Base-by-base conservation (phyloP, 208 protist species). In the Phytomonas sp. region DNA sequence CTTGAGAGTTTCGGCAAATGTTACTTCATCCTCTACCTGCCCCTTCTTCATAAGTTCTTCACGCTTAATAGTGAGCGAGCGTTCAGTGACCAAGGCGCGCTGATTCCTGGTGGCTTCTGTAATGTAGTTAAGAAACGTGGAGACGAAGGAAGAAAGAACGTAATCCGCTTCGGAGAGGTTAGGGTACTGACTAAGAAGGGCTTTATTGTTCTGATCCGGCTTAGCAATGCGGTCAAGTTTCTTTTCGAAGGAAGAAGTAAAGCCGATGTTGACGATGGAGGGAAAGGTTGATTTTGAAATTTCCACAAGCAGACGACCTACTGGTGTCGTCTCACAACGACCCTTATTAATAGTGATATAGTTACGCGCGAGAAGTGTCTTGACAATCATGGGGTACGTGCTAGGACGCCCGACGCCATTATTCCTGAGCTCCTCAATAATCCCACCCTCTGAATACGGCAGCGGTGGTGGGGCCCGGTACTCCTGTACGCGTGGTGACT, bases 361-460 rank as follows among this genome's bases (percentile, higher is more conserved):
- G 60, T 88, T 85, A 36, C 91, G 86, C 53, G 83, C 76, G 11
- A 94, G 67, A 0, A 96, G 85, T 37, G 88, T 96, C 80, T 93
- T 93, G 31, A 96, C 84, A 59, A 96, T 96, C 77, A 84, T 88
- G 29, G 91, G 88, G 71, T 96, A 96, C n/a, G 91, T 96, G 77
- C 88, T 94, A 30, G 91, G 91, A 30, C 91, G 82, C 20, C 91
- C 91, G 23, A 96, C 88, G 66, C 88, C 91, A 73, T 94, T 85
- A 59, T 84, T 84, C 72, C 87, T 89, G 40, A 96, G 88, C 68
- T 96, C 83, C 68, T 93, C 88, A 73, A 96, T 96, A 60, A 96
- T 75, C 15, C 81, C 77, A 46, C 88, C 91, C 75, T 96, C 88
- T 7, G 88, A 89, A 79, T 86, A 92, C 9, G 77, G 87, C 67